Conservation (phyloP, 495 filamentous ascomycete species). For the Ascodesmis nigricans region DNA sequence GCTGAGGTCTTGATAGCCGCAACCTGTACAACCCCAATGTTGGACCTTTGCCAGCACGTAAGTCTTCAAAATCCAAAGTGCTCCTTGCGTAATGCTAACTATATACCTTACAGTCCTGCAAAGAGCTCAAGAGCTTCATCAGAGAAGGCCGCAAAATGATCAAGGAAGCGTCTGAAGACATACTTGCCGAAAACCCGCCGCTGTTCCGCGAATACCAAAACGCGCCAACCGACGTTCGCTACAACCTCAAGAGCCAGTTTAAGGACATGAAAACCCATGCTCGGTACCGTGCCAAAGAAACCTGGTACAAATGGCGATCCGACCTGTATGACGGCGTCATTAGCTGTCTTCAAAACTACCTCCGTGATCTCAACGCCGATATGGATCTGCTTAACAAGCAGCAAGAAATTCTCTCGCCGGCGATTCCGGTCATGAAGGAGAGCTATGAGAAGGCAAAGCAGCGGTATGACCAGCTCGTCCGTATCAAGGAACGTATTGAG, state of each 20-base stretch:
- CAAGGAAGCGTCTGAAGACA: slow-evolving; percentile 68
- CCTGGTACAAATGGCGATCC: slow-evolving; percentile 97
- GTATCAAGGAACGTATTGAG: slow-evolving; percentile 42
- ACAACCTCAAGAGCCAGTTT: slow-evolving; percentile 87
- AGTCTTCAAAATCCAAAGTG: slow-evolving; percentile 19
- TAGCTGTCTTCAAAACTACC: slow-evolving; percentile 50
- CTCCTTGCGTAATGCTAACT: slow-evolving; percentile 10
- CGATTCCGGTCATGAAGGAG: slow-evolving; percentile 41
- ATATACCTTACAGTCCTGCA: slow-evolving; percentile 46
- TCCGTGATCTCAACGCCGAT: slow-evolving; percentile 54
- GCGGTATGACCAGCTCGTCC: slow-evolving; percentile 34
- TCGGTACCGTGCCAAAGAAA: slow-evolving; percentile 66
- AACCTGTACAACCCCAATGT: slow-evolving; percentile 74
- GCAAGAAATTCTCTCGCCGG: slow-evolving; percentile 38
- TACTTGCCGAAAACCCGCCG: slow-evolving; percentile 65
- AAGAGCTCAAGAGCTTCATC: slow-evolving; percentile 86
- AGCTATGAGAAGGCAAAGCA: slow-evolving; percentile 30
- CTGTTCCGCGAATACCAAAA: slow-evolving; percentile 79
- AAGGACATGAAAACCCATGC: slow-evolving; percentile 90
- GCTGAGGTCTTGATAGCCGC: slow-evolving; percentile 70
- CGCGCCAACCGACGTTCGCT: slow-evolving; percentile 61
- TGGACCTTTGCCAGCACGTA: slow-evolving; percentile 85
- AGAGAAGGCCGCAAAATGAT: slow-evolving; percentile 73
- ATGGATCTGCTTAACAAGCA: slow-evolving; percentile 43
- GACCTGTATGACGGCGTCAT: slow-evolving; percentile 67